A percentile compares a stretch with the other conserved stretches of the same genome.
Evolutionary conservation across 345 rosid species (phyloP).

Genomic region (Heritiera littoralis): DNA sequence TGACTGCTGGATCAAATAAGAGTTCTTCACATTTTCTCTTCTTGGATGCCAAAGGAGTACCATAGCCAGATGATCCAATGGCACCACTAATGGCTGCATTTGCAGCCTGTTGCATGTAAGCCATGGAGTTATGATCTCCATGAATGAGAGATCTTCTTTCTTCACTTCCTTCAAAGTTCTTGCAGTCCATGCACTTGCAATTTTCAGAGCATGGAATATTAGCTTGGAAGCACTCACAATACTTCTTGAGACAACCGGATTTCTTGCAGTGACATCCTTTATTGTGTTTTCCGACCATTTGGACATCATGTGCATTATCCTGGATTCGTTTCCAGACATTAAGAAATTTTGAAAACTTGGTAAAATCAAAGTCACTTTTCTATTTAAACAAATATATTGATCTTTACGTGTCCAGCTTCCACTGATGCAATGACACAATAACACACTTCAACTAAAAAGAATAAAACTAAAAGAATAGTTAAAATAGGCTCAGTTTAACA

Average conservation of each 20-base stretch:
- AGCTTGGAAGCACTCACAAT: conserved; percentile 92
- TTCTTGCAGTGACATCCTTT: conserved; percentile 93
- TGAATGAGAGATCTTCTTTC: conserved; percentile 54
- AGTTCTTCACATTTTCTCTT: conserved; percentile 59
- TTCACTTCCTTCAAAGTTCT: conserved; percentile 76
- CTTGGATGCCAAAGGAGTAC: conserved; percentile 43
- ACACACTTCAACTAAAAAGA: background rate
- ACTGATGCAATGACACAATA: background rate
- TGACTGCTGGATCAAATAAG: conserved; percentile 29
- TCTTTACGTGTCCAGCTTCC: background rate
- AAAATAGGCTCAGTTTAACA: background rate
- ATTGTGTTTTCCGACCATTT: conserved; percentile 65
- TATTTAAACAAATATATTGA: background rate
- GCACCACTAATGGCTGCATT: conserved; percentile 71
- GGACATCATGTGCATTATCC: conserved; percentile 53
- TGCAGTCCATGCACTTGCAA: conserved; percentile 82
- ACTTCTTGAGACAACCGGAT: conserved; percentile 91
- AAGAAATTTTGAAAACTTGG: background rate
- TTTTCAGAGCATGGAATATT: conserved; percentile 80
- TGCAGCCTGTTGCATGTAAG: conserved; percentile 61
- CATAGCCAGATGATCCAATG: conserved; percentile 64
- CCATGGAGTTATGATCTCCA: conserved; percentile 44
- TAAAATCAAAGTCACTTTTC: background rate
- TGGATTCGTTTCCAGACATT: conserved; percentile 32
- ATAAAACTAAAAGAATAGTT: background rate